Evolutionary conservation across 306 rosid genomes (phyloP), one percentile per base, ranked within the genome.

Genomic region (Pterocarpus santalinus): DNA sequence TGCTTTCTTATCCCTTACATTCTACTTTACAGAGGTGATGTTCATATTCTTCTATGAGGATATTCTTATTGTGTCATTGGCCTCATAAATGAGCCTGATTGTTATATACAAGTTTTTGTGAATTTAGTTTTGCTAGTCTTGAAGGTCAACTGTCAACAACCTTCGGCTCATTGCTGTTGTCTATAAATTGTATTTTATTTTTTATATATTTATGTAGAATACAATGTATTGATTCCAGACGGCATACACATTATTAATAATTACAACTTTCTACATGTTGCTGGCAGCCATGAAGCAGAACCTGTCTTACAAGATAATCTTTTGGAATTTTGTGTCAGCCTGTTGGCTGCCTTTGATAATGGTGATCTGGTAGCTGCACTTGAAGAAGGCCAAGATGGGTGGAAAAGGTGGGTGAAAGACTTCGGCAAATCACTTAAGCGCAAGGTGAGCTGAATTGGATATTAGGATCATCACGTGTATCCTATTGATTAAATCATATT

Each of bases 351-450:
- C 80, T 93, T 89, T 80, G 98, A 91, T 75, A 90, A 80, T 41
- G 97, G 98, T 67, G 96, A 91, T 72, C 75, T 95, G 34, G 36
- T 79, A 12, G 78, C 57, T 69, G 97, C 97, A 28, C 96, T 95
- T 51, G 98, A 90, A 88, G 97, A 91, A 79, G 98, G 98, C 62
- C 96, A 66, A 72, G 78, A 90, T 57, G 97, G 99, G 67, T 95
- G 98, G 99, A 88, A 95, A 85, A 93, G 91, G 65, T 95, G 99
- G 99, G 94, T 95, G 80, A 95, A 95, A 83, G 83, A 84, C 88
- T 88, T 95, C 17, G 99, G 99, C 58, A 95, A 95, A 88, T 90
- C 92, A 28, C 84, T 85, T 2, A 93, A 91, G 86, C 98, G 96
- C 80, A 95, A 95, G 97, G 99, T 91, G 77, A 76, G 83, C 62